Conservation (phyloP, 176 grass and related monocot species). For the Musa acuminata region DNA sequence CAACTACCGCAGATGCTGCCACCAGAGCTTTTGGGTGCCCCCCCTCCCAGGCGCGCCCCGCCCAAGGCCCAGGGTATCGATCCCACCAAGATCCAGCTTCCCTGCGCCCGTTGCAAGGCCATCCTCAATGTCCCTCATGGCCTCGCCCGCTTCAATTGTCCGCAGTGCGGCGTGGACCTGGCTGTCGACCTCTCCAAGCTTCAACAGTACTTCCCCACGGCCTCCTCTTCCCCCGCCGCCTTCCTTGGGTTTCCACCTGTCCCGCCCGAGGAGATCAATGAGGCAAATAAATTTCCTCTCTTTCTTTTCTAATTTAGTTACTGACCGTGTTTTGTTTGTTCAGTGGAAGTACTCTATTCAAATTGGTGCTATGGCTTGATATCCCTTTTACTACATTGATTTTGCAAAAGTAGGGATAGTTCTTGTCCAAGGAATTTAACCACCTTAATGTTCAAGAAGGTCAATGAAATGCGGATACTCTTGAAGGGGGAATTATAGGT, state of each 20-base stretch:
- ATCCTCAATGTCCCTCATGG: constrained; percentile 88
- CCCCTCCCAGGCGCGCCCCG: not conserved
- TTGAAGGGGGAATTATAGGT: too few species aligned
- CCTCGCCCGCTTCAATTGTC: constrained; percentile 69
- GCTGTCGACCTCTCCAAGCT: constrained; percentile 61
- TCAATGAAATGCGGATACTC: too few species aligned
- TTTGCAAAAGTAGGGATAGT: not conserved
- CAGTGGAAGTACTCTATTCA: too few species aligned
- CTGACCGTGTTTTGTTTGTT: not conserved
- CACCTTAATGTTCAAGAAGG: not conserved
- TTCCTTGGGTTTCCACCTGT: constrained; percentile 22
- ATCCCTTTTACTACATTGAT: not conserved
- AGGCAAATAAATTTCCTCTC: constrained; percentile 22
- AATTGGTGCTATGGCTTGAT: not conserved
- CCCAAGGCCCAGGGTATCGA: constrained; percentile 50
- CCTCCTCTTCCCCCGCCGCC: constrained; percentile 5
- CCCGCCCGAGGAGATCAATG: constrained; percentile 61
- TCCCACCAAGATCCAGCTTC: constrained; percentile 74
- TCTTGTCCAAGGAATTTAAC: not conserved
- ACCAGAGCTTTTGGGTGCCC: constrained; percentile 46
- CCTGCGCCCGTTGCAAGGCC: constrained; percentile 62
- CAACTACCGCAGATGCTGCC: constrained; percentile 67
- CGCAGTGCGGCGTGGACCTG: constrained; percentile 76
- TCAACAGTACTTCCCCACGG: constrained; percentile 29
- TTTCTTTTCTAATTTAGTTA: not conserved